phyloP scores from a whole-genome alignment of 2,329 filamentous ascomycete species.

The Arthrobotrys sphaeroides region DNA sequence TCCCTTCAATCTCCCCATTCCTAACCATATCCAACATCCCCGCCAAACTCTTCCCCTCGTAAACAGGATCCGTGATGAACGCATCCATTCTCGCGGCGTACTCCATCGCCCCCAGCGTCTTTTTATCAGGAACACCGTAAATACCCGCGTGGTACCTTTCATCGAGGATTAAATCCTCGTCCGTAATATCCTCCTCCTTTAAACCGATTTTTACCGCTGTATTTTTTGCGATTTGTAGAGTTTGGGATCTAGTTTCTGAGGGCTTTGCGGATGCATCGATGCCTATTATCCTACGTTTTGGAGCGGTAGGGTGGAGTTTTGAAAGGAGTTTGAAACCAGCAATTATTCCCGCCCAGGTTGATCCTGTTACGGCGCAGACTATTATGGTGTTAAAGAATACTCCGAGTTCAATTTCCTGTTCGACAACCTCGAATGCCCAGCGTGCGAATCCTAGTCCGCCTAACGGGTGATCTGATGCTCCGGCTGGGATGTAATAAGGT shows the following conservation, averaged over 20 bases:
- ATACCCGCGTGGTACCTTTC: slow-evolving; percentile 73
- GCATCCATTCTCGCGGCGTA: slow-evolving; percentile 75
- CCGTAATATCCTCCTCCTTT: slow-evolving; percentile 69
- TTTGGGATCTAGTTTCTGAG: slow-evolving; percentile 71
- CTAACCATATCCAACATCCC: slow-evolving; percentile 75
- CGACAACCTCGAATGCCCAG: slow-evolving; percentile 74
- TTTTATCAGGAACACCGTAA: slow-evolving; percentile 74
- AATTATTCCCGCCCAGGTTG: slow-evolving; percentile 76
- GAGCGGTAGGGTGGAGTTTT: slow-evolving; percentile 62
- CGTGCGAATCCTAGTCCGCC: slow-evolving; percentile 76
- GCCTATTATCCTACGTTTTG: slow-evolving; percentile 69
- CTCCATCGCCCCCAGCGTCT: slow-evolving; percentile 74
- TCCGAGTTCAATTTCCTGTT: slow-evolving; percentile 70
- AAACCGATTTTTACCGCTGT: slow-evolving; percentile 73
- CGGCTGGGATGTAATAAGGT: slow-evolving; percentile 77
- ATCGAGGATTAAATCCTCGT: slow-evolving; percentile 71
- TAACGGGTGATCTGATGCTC: slow-evolving; percentile 75
- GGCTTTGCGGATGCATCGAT: slow-evolving; percentile 73
- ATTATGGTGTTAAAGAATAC: slow-evolving; percentile 74
- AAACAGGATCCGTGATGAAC: slow-evolving; percentile 79
- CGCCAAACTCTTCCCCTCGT: slow-evolving; percentile 78
- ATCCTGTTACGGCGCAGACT: slow-evolving; percentile 76
- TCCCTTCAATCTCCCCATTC: slow-evolving; percentile 70
- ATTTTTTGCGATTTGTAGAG: slow-evolving; percentile 72
- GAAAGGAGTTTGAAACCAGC: slow-evolving; percentile 75